Evolutionary conservation across 176 grass and related monocot species (phyloP).

Genomic region (Saccharum officinarum): DNA sequence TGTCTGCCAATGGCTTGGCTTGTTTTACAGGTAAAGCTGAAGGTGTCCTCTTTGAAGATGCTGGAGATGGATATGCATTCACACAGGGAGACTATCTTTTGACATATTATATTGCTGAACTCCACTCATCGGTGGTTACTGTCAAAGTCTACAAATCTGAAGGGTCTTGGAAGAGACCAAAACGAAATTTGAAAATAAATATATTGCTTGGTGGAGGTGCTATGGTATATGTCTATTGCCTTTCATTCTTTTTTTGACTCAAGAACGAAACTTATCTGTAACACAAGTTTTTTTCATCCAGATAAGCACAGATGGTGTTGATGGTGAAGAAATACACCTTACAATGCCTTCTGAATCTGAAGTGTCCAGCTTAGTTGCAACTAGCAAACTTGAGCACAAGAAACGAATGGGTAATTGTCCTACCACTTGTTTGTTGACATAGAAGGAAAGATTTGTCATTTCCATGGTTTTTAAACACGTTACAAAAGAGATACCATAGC

Average conservation of each 20-base stretch:
- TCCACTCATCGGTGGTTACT: constrained; percentile 52
- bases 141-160: constrained; percentile 67
- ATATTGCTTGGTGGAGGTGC: constrained; percentile 79
- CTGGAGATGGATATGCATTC: constrained; percentile 80
- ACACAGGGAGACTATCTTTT: constrained; percentile 68
- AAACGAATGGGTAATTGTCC: constrained; percentile 55
- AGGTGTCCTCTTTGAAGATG: constrained; percentile 81
- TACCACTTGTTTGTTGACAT: background rate
- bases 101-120: constrained; percentile 78
- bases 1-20: background rate
- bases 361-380: constrained; percentile 55
- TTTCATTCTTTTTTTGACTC: background rate
- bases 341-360: constrained; percentile 63
- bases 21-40: constrained; percentile 69
- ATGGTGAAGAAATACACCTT: constrained; percentile 77
- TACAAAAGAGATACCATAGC: background rate
- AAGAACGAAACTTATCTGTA: background rate
- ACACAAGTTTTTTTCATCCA: constrained; percentile 30
- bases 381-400: constrained; percentile 58
- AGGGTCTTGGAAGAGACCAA: constrained; percentile 60
- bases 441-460: background rate
- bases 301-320: constrained; percentile 67
- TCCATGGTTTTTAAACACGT: background rate
- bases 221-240: constrained; percentile 50
- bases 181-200: constrained; percentile 57